These are phyloP conservation scores for Halophytophthora batemanensis DNA, from an alignment of 352 stramenopile species.

Conservation along the genomic window DNA sequence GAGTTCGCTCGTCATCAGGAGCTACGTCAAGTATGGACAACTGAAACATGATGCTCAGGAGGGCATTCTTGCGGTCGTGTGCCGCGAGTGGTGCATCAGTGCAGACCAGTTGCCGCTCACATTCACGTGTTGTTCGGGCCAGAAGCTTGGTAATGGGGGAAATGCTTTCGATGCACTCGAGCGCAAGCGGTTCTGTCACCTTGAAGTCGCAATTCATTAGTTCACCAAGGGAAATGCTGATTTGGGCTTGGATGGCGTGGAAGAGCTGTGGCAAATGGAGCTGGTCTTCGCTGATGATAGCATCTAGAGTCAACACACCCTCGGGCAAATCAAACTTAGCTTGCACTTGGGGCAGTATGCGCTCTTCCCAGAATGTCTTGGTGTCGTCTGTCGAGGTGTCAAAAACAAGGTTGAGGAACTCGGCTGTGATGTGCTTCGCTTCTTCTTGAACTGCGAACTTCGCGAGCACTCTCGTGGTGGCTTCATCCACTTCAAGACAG, in stretches of 20 bases:
- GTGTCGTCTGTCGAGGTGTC: slow-evolving; percentile 24
- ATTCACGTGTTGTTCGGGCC: slow-evolving; percentile 20
- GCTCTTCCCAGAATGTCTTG: slow-evolving; percentile 46
- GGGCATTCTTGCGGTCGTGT: slow-evolving; percentile 21
- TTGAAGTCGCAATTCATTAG: slow-evolving; percentile 41
- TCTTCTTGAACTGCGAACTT: slow-evolving; percentile 21
- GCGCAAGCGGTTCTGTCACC: slow-evolving; percentile 15
- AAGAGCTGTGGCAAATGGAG: slow-evolving; percentile 58
- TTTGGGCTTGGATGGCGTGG: slow-evolving; percentile 41
- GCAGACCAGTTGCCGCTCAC: slow-evolving; percentile 22
- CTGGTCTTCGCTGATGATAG: slow-evolving; percentile 33
- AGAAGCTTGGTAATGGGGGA: slow-evolving; percentile 20
- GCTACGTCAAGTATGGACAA: slow-evolving; percentile 33
- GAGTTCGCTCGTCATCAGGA: slow-evolving; percentile 27
- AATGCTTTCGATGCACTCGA: slow-evolving; percentile 19
- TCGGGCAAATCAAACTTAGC: slow-evolving; percentile 37
- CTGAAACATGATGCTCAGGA: slow-evolving; percentile 38
- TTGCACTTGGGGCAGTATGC: slow-evolving; percentile 39
- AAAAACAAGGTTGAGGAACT: slow-evolving; percentile 64
- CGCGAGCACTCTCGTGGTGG: slow-evolving; percentile 10
- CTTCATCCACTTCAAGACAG: slow-evolving; percentile 1
- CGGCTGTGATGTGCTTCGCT: slow-evolving; percentile 20
- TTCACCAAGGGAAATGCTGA: slow-evolving; percentile 19
- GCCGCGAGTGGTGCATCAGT: slow-evolving; percentile 20
- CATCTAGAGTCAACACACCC: slow-evolving; percentile 17